Conservation (phyloP, 768 basidiomycete genomes). For the Chalciporus chontae region DNA sequence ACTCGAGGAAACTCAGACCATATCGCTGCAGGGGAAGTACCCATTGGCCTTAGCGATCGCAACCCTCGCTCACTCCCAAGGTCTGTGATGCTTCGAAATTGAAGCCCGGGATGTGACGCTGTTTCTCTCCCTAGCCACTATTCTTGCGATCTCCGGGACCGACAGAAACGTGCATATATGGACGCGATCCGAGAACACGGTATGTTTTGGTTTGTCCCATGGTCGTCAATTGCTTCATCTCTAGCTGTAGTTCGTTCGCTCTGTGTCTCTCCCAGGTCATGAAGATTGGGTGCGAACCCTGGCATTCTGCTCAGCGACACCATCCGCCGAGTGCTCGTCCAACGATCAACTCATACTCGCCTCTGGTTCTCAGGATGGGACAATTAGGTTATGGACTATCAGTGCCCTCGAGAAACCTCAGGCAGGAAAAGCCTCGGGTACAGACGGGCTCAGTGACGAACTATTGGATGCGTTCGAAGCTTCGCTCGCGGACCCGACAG, state of each 20-base stretch:
- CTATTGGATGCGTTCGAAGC: constrained; percentile 87
- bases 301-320: constrained; percentile 49
- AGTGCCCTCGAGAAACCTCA: constrained; percentile 40
- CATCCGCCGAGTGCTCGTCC: constrained; percentile 11
- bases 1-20: constrained; percentile 48
- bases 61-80: constrained; percentile 61
- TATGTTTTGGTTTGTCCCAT: constrained; percentile 29
- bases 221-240: constrained; percentile 1
- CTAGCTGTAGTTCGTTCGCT: constrained; percentile 50
- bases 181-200: constrained; percentile 57
- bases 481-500: constrained; percentile 65
- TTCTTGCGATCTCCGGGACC: constrained; percentile 85
- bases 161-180: constrained; percentile 77
- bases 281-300: constrained; percentile 94
- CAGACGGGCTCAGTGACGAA: constrained; percentile 53
- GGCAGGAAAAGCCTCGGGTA: constrained; percentile 12
- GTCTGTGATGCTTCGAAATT: constrained; percentile 37
- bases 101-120: background rate
- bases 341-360: constrained; percentile 66
- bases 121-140: constrained; percentile 38
- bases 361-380: constrained; percentile 93
- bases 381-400: constrained; percentile 91
- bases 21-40: constrained; percentile 66
- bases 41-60: constrained; percentile 68
- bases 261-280: constrained; percentile 71